phyloP scores from a whole-genome alignment of 176 grass and related monocot genomes.

The Rhipidocladum racemiflorum region DNA sequence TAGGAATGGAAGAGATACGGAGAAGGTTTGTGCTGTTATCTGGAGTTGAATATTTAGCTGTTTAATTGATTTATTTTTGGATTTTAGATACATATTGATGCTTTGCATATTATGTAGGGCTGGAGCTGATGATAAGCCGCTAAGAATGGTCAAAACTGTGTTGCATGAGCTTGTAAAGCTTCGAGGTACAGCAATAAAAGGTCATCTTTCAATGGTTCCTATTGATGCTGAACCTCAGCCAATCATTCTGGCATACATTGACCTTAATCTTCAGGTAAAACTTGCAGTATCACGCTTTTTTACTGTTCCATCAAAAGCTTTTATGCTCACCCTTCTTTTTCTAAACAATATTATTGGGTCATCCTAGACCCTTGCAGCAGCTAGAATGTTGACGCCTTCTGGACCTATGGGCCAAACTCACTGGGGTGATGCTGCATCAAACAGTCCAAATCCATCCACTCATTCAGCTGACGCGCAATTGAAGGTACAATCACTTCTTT shows the following conservation, averaged over 20 bases:
- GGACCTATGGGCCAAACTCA: constrained; percentile 90
- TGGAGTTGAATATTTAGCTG: neutral
- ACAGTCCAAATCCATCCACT: constrained; percentile 66
- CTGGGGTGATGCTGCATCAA: constrained; percentile 84
- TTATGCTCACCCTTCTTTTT: neutral
- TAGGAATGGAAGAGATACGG: constrained; percentile 98
- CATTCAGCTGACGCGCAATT: constrained; percentile 87
- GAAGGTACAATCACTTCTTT: constrained; percentile 54
- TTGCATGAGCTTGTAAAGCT: constrained; percentile 99
- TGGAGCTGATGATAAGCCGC: constrained; percentile 96
- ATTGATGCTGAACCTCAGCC: constrained; percentile 98
- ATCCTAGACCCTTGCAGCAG: constrained; percentile 89
- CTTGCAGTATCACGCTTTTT: neutral
- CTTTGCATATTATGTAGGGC: constrained; percentile 55
- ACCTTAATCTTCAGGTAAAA: constrained; percentile 96
- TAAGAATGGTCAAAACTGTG: constrained; percentile 99
- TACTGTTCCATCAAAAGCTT: neutral
- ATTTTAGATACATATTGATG: constrained; percentile 16
- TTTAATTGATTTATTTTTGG: constrained; percentile 16
- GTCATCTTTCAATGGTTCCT: constrained; percentile 99
- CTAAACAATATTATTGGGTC: constrained; percentile 18
- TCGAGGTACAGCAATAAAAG: constrained; percentile 92
- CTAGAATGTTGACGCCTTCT: constrained; percentile 97
- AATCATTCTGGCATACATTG: constrained; percentile 98
- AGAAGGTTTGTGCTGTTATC: constrained; percentile 54